Conservation (phyloP, 2,329 filamentous ascomycete genomes). For the Cryphonectria carpinicola region DNA sequence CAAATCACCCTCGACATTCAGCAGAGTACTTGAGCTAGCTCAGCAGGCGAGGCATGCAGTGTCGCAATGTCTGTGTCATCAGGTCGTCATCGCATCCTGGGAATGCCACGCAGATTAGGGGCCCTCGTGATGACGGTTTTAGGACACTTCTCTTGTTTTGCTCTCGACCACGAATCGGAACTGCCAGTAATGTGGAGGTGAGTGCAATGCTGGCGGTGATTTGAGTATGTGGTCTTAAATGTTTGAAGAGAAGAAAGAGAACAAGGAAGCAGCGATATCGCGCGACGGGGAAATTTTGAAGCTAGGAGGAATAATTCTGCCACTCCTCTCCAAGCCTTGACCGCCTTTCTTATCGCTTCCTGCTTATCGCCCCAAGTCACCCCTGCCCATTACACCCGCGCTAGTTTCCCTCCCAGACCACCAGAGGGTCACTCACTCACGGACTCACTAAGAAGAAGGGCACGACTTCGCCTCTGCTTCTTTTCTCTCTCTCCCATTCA, state of each 20-base stretch:
- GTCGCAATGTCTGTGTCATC: constrained; percentile 38
- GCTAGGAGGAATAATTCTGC: constrained; percentile 8
- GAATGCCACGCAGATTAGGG: constrained; percentile 59
- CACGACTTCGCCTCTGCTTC: not conserved
- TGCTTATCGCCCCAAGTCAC: constrained; percentile 4
- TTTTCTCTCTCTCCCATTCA: not conserved
- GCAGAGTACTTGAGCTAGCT: not conserved
- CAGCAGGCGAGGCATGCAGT: not conserved
- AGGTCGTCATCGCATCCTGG: constrained; percentile 72
- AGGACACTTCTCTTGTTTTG: constrained; percentile 51
- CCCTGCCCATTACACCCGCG: not conserved
- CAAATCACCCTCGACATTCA: not conserved
- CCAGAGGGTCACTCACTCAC: not conserved
- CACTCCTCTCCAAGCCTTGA: not conserved
- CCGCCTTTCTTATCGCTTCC: constrained; percentile 23
- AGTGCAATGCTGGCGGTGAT: constrained; percentile 42
- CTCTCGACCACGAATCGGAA: constrained; percentile 62
- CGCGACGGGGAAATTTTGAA: constrained; percentile 19
- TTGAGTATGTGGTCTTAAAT: constrained; percentile 39
- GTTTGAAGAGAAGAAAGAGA: constrained; percentile 30
- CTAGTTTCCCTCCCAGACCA: not conserved
- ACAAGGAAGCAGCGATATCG: not conserved
- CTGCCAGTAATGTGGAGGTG: constrained; percentile 52
- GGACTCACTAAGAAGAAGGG: not conserved
- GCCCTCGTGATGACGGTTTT: constrained; percentile 74